Percentiles rank a stretch among this genome's conserved stretches.
phyloP scores from a whole-genome alignment of 23 red algal genomes.

The Pyropia haitanensis region DNA sequence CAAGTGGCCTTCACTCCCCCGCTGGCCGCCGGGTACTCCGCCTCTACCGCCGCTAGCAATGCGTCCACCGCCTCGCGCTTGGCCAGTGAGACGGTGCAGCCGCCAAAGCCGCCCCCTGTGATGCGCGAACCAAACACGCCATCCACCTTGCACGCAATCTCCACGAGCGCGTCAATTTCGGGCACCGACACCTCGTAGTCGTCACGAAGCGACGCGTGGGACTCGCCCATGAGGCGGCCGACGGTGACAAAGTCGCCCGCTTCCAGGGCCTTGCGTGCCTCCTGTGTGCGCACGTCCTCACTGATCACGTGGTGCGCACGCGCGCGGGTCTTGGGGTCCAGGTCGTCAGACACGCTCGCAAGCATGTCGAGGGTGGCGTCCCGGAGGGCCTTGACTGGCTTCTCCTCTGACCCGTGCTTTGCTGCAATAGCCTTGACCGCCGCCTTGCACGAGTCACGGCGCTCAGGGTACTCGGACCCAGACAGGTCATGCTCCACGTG shows the following conservation, averaged over 20 bases:
- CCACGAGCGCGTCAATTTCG: constrained; percentile 89
- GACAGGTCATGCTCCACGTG: constrained; percentile 70
- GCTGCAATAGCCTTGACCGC: constrained; percentile 56
- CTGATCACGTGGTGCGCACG: constrained; percentile 80
- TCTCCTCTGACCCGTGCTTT: constrained; percentile 3
- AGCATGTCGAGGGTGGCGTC: constrained; percentile 79
- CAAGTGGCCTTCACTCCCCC: constrained; percentile 16
- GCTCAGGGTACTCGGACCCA: constrained; percentile 77
- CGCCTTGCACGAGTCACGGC: constrained; percentile 43
- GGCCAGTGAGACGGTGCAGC: constrained; percentile 90
- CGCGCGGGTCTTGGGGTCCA: constrained; percentile 49
- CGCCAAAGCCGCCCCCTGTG: constrained; percentile 97
- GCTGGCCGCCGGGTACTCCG: constrained; percentile 35
- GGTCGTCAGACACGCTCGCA: constrained; percentile 28
- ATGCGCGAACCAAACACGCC: constrained; percentile 91
- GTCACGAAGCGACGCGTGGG: constrained; percentile 65
- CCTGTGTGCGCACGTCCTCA: constrained; percentile 69
- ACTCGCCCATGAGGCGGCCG: constrained; percentile 81
- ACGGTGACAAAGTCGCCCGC: constrained; percentile 33
- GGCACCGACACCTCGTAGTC: constrained; percentile 81
- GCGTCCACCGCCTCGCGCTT: constrained; percentile 32
- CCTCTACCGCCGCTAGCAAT: constrained; percentile 51
- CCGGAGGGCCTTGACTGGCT: constrained; percentile 48
- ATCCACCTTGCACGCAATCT: constrained; percentile 71
- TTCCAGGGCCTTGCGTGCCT: constrained; percentile 46